Evolutionary conservation across 2,329 filamentous ascomycete genomes (phyloP).

Genomic region (Beauveria brongniartii): DNA sequence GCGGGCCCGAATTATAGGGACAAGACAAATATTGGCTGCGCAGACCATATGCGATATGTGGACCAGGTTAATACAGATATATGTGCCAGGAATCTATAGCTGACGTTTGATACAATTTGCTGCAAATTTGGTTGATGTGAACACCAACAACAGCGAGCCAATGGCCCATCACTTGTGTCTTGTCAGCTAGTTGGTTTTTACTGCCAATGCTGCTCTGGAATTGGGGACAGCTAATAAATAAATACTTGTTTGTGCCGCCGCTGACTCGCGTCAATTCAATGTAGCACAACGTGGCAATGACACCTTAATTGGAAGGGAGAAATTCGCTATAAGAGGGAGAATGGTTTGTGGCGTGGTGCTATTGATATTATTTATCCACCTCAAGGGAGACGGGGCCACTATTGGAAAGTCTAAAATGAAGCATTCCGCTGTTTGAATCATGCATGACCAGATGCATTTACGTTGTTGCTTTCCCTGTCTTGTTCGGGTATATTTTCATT

Average conservation of each 20-base stretch:
- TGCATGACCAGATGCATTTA: neutral
- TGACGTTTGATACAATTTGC: neutral
- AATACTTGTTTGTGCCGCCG: neutral
- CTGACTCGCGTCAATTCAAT: neutral
- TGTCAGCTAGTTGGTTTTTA: neutral
- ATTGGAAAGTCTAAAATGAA: neutral
- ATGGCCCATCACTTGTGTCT: neutral
- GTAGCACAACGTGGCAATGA: neutral
- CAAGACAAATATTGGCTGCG: neutral
- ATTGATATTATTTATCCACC: conserved; percentile 10
- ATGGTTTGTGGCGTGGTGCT: conserved; percentile 4
- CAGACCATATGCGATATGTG: neutral
- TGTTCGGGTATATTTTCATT: neutral
- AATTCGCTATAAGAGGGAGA: neutral
- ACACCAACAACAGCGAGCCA: too few relatives aligned
- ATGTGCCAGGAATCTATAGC: neutral
- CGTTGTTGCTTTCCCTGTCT: neutral
- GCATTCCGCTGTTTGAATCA: neutral
- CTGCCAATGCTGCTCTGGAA: neutral
- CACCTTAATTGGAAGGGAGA: neutral
- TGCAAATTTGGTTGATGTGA: neutral
- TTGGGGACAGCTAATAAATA: neutral
- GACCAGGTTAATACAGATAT: neutral
- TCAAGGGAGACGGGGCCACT: neutral
- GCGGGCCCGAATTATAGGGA: conserved; percentile 1